Evolutionary conservation across 2,329 filamentous ascomycete genomes (phyloP).

Genomic region (Akanthomyces lecanii): DNA sequence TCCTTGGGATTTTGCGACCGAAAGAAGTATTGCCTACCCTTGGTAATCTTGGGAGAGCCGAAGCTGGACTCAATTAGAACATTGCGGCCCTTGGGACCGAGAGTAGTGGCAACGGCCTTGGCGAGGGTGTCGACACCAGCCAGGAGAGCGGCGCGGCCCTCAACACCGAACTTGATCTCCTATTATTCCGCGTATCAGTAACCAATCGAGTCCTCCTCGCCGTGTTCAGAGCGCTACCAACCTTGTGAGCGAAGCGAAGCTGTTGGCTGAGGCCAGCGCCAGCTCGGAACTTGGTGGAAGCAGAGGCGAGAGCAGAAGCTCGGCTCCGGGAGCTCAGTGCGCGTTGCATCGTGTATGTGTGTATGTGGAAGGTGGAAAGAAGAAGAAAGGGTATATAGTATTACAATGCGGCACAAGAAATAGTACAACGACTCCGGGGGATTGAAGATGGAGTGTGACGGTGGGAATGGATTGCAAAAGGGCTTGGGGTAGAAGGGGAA

Average conservation of each 20-base stretch:
- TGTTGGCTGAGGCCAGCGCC: slow-evolving; percentile 71
- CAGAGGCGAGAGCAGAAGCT: slow-evolving; percentile 73
- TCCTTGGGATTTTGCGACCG: background rate
- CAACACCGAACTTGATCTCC: slow-evolving; percentile 98
- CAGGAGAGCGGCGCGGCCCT: slow-evolving; percentile 82
- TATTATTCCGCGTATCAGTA: slow-evolving; percentile 34
- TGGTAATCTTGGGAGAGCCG: slow-evolving; percentile 98
- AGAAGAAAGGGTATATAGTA: slow-evolving; percentile 27
- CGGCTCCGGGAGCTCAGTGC: slow-evolving; percentile 78
- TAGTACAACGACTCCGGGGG: slow-evolving; percentile 12
- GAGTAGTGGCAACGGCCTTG: slow-evolving; percentile 90
- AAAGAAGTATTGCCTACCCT: slow-evolving; percentile 58
- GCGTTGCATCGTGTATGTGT: slow-evolving; percentile 77
- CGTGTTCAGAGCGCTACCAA: slow-evolving; percentile 37
- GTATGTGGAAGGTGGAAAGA: slow-evolving; percentile 28
- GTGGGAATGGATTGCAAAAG: slow-evolving; percentile 19
- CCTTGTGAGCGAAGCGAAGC: slow-evolving; percentile 96
- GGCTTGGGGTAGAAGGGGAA: slow-evolving; percentile 19
- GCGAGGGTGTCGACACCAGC: slow-evolving; percentile 95
- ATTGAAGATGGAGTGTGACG: slow-evolving; percentile 16
- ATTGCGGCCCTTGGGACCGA: slow-evolving; percentile 97
- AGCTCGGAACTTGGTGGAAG: slow-evolving; percentile 60
- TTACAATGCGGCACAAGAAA: slow-evolving; percentile 22
- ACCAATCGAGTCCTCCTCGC: background rate
- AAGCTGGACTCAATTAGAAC: slow-evolving; percentile 98